These are phyloP conservation scores for Coelastrella sp. DNA, from an alignment of 139 green algal genomes.

Conservation along the genomic window DNA sequence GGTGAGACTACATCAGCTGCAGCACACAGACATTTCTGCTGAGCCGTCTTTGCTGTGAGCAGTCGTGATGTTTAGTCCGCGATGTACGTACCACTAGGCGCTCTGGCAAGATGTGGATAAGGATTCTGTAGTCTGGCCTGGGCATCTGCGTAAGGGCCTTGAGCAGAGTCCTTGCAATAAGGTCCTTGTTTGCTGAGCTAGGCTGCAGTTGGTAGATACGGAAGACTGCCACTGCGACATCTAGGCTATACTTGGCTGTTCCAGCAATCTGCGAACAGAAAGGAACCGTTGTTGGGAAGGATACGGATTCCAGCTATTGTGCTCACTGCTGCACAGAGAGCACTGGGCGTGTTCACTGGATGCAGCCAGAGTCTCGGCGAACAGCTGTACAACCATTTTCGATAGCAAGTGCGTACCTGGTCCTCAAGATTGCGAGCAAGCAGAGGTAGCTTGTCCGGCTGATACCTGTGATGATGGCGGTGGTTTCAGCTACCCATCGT, in stretches of 20 bases:
- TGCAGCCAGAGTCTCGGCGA: too few relatives aligned
- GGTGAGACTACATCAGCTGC: neutral
- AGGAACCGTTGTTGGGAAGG: neutral
- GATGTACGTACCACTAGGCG: slow-evolving; percentile 46
- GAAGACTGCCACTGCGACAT: slow-evolving; percentile 67
- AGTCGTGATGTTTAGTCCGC: neutral
- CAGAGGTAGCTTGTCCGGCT: slow-evolving; percentile 15
- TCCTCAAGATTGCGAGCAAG: slow-evolving; percentile 34
- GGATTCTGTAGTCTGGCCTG: slow-evolving; percentile 62
- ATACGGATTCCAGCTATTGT: too few relatives aligned
- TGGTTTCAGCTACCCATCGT: neutral
- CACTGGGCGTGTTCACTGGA: too few relatives aligned
- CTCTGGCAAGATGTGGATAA: slow-evolving; percentile 67
- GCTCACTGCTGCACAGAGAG: neutral
- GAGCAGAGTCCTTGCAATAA: slow-evolving; percentile 63
- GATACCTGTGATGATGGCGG: slow-evolving; percentile 29
- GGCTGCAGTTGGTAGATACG: slow-evolving; percentile 69
- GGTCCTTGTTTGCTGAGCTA: slow-evolving; percentile 43
- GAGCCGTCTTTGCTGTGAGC: neutral
- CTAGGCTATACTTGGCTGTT: slow-evolving; percentile 55
- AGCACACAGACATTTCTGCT: neutral
- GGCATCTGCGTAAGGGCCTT: slow-evolving; percentile 68
- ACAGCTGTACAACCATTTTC: too few relatives aligned
- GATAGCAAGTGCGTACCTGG: slow-evolving; percentile 19
- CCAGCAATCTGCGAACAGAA: slow-evolving; percentile 10